phyloP scores from a whole-genome alignment of 1,284 basidiomycete species.

The Cystobasidium slooffiae region DNA sequence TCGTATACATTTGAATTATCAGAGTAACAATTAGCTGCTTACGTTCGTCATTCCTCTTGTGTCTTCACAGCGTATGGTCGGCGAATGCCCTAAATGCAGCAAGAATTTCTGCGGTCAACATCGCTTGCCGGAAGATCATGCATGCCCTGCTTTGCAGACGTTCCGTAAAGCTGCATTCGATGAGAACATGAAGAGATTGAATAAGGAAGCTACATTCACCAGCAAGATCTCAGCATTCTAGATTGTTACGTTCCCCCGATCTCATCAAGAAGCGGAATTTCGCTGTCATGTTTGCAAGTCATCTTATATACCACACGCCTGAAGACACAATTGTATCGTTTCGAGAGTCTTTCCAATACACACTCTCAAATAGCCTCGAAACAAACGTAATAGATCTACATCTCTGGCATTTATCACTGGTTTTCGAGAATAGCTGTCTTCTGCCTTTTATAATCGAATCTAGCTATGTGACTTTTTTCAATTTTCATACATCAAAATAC shows the following conservation, averaged over 20 bases:
- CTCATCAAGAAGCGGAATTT: no score
- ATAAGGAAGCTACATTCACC: conserved; percentile 39
- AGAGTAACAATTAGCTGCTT: not conserved
- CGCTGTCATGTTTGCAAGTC: no score
- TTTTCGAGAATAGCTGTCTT: no score
- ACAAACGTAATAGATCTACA: no score
- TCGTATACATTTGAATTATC: not conserved
- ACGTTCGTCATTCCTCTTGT: not conserved
- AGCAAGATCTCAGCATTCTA: conserved; percentile 42
- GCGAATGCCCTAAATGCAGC: conserved; percentile 34
- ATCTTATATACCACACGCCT: no score
- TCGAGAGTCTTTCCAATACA: no score
- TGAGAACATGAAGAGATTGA: conserved; percentile 39
- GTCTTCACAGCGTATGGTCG: conserved; percentile 34
- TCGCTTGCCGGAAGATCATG: conserved; percentile 41
- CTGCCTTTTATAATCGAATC: no score
- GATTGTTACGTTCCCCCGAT: not conserved
- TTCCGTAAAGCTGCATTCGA: conserved; percentile 42
- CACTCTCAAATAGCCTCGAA: not conserved
- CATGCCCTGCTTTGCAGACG: conserved; percentile 35
- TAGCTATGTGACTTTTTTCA: no score
- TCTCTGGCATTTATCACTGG: no score
- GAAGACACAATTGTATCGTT: no score
- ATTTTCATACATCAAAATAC: not conserved
- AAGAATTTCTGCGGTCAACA: conserved; percentile 42